Percentiles rank a stretch among this genome's conserved stretches.
Evolutionary conservation across 768 basidiomycete species (phyloP).

Genomic region (Podaxis rugospora): DNA sequence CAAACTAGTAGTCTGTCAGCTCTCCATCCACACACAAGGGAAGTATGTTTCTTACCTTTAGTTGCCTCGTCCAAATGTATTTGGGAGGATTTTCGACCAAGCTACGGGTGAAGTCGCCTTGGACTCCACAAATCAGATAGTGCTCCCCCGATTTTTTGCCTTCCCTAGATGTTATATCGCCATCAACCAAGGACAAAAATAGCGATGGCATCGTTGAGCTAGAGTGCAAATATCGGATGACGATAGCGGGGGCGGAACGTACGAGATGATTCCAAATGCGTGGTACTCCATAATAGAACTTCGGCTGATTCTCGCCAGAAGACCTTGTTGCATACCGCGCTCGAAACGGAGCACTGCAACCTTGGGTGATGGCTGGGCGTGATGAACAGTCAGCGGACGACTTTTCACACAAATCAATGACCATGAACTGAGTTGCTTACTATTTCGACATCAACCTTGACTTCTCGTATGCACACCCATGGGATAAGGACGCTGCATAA

Average conservation of each 20-base stretch:
- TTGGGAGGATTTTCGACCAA: constrained; percentile 71
- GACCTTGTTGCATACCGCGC: constrained; percentile 84
- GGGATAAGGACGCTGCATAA: constrained; percentile 58
- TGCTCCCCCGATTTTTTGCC: constrained; percentile 70
- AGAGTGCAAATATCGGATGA: neutral
- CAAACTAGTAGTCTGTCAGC: constrained; percentile 42
- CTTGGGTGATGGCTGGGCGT: constrained; percentile 67
- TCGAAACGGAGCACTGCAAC: constrained; percentile 76
- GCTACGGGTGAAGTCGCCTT: constrained; percentile 76
- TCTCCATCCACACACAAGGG: neutral
- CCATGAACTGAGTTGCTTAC: constrained; percentile 34
- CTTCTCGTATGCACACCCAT: constrained; percentile 74
- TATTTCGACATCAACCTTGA: constrained; percentile 73
- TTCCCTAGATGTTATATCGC: constrained; percentile 40
- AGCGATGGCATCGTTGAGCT: constrained; percentile 1
- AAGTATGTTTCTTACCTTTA: constrained; percentile 51
- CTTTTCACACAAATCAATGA: neutral
- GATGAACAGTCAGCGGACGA: constrained; percentile 8
- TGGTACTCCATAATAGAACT: constrained; percentile 78
- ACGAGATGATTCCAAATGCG: constrained; percentile 84
- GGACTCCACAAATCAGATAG: constrained; percentile 82
- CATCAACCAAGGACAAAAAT: neutral
- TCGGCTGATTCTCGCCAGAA: constrained; percentile 76
- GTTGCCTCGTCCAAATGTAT: constrained; percentile 72
- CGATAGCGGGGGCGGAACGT: constrained; percentile 17